Conservation (phyloP, 2,329 filamentous ascomycete species). For the Alternaria tenuissima region DNA sequence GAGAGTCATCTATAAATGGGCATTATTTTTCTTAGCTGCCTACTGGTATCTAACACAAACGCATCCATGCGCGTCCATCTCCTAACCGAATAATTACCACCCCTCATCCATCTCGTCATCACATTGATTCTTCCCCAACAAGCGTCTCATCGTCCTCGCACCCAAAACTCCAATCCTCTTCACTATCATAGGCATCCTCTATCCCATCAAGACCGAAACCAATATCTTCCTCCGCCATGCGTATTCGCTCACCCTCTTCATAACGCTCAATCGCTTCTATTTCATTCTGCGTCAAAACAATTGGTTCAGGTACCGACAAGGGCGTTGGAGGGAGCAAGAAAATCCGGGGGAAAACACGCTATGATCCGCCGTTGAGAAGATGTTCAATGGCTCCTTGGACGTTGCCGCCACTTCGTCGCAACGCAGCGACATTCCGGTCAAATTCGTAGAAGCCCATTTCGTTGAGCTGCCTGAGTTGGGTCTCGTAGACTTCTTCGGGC, state of each 20-base stretch:
- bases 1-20: too few species aligned
- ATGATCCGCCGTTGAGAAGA: slow-evolving; percentile 55
- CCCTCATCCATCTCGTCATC: too few species aligned
- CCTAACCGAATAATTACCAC: too few species aligned
- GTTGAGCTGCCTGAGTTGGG: slow-evolving; percentile 90
- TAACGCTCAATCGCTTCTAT: slow-evolving; percentile 3
- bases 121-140: neutral
- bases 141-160: slow-evolving; percentile 7
- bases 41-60: too few species aligned
- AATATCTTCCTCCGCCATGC: slow-evolving; percentile 11
- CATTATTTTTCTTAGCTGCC: too few species aligned
- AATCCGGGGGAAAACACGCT: slow-evolving; percentile 21
- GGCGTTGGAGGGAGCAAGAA: neutral
- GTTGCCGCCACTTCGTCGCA: slow-evolving; percentile 88
- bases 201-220: slow-evolving; percentile 13
- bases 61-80: too few species aligned
- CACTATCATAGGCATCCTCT: slow-evolving; percentile 14
- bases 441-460: slow-evolving; percentile 99
- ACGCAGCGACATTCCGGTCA: slow-evolving; percentile 86
- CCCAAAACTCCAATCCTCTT: slow-evolving; percentile 16
- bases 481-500: slow-evolving; percentile 91
- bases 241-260: neutral
- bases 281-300: slow-evolving; percentile 2
- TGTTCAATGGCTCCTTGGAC: slow-evolving; percentile 91
- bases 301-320: neutral